phyloP scores from a whole-genome alignment of 768 basidiomycete species.

The Termitomyces sp. region DNA sequence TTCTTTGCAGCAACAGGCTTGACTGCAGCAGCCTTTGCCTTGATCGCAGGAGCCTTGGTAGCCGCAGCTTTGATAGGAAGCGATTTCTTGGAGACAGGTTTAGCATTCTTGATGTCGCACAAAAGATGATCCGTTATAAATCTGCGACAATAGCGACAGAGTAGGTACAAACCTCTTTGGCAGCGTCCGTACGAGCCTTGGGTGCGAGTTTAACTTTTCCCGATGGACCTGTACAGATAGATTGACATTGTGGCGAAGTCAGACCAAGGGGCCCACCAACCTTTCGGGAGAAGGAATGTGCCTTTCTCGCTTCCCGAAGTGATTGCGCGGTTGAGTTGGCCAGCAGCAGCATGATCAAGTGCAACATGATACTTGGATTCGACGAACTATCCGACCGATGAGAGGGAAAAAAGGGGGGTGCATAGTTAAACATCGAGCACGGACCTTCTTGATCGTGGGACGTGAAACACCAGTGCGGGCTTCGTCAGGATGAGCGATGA shows the following conservation, averaged over 20 bases:
- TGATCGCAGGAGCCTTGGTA: slow-evolving; percentile 28
- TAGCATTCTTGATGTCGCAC: slow-evolving; percentile 30
- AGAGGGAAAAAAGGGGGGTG: slow-evolving; percentile 11
- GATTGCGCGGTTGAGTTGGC: slow-evolving; percentile 83
- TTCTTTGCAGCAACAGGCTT: slow-evolving; percentile 20
- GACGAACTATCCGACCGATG: slow-evolving; percentile 53
- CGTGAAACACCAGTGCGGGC: slow-evolving; percentile 77
- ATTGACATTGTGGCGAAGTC: slow-evolving; percentile 5
- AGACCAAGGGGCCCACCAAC: slow-evolving; percentile 19
- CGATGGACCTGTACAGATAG: slow-evolving; percentile 22
- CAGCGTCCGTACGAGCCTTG: slow-evolving; percentile 55
- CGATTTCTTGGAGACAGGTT: slow-evolving; percentile 40
- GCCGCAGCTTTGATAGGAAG: slow-evolving; percentile 18
- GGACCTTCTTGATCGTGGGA: slow-evolving; percentile 75
- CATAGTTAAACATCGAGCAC: slow-evolving; percentile 14
- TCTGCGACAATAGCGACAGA: not conserved
- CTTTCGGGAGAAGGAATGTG: slow-evolving; percentile 49
- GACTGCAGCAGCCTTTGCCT: slow-evolving; percentile 18
- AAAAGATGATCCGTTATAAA: slow-evolving; percentile 4
- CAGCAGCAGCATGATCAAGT: slow-evolving; percentile 67
- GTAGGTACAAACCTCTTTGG: slow-evolving; percentile 41
- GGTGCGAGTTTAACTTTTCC: slow-evolving; percentile 46
- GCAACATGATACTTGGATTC: slow-evolving; percentile 80
- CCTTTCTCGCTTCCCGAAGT: slow-evolving; percentile 45
- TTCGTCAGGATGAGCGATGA: slow-evolving; percentile 67